These are phyloP conservation scores for Candida hungchunana DNA, from an alignment of 805 yeast species.

Conservation along the genomic window DNA sequence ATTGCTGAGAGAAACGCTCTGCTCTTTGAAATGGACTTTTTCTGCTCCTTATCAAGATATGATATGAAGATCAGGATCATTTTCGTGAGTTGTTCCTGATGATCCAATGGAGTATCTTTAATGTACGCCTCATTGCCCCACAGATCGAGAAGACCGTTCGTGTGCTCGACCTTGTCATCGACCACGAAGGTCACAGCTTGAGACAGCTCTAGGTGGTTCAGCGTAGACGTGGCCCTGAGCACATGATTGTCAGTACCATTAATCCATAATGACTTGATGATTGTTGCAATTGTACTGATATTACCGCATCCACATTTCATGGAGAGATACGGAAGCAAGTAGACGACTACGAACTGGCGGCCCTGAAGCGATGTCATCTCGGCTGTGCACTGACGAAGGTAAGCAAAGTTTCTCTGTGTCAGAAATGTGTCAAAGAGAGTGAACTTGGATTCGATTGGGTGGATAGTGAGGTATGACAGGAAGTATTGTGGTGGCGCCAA, in stretches of 20 bases:
- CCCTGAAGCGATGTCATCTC: conserved; percentile 16
- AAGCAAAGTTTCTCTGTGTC: conserved; percentile 6
- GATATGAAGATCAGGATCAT: conserved; percentile 37
- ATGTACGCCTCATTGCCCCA: conserved; percentile 38
- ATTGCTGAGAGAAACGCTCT: conserved; percentile 43
- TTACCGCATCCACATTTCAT: conserved; percentile 7
- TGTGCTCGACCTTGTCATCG: not conserved
- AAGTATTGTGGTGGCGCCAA: conserved; percentile 12
- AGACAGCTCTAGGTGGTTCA: conserved; percentile 11
- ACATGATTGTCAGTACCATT: conserved; percentile 8
- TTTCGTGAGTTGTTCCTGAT: conserved; percentile 48
- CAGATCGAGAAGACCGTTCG: conserved; percentile 14
- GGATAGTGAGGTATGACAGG: conserved; percentile 21
- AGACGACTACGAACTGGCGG: conserved; percentile 15
- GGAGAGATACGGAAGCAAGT: conserved; percentile 19
- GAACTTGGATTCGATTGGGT: conserved; percentile 22
- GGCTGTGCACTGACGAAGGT: not conserved
- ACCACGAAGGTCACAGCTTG: conserved; percentile 13
- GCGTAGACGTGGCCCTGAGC: conserved; percentile 5
- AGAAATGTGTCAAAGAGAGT: conserved; percentile 16
- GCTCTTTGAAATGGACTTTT: conserved; percentile 32
- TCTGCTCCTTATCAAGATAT: conserved; percentile 21
- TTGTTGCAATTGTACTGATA: conserved; percentile 8
- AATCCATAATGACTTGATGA: conserved; percentile 10
- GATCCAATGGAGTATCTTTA: conserved; percentile 34